Conservation (phyloP, 768 basidiomycete species). For the Auricularia sp. region DNA sequence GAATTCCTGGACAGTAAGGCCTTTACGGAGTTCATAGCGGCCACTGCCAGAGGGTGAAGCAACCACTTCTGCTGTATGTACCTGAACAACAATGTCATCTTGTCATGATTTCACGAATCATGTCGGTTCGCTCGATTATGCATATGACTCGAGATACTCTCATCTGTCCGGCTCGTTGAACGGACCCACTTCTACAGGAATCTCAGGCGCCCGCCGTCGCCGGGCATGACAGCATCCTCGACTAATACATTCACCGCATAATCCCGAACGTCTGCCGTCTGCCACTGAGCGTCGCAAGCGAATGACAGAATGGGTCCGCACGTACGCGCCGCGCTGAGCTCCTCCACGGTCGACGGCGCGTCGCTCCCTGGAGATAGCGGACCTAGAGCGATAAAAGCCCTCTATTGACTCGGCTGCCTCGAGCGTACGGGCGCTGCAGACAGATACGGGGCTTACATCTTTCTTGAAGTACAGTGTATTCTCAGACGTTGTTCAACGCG, state of each 20-base stretch:
- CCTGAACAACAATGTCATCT: too few species aligned
- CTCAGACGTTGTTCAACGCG: too few species aligned
- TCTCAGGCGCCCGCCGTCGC: conserved; percentile 23
- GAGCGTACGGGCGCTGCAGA: conserved; percentile 61
- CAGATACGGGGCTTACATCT: conserved; percentile 79
- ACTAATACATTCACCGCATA: conserved; percentile 11
- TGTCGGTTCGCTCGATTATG: too few species aligned
- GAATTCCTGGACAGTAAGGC: too few species aligned
- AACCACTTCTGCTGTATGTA: too few species aligned
- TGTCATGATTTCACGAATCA: too few species aligned
- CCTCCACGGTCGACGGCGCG: neutral
- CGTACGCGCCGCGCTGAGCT: conserved; percentile 15
- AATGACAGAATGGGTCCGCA: conserved; percentile 3
- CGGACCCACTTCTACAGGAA: too few species aligned
- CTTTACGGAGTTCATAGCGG: too few species aligned
- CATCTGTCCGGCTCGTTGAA: too few species aligned
- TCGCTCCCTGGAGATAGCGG: conserved; percentile 10
- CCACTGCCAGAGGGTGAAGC: too few species aligned
- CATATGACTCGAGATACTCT: too few species aligned
- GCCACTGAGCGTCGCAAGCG: conserved; percentile 13
- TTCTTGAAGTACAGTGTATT: neutral
- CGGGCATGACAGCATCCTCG: conserved; percentile 15
- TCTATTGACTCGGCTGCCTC: conserved; percentile 72
- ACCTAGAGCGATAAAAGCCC: conserved; percentile 56
- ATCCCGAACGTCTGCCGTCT: conserved; percentile 12